Evolutionary conservation across 371 early-diverging fungal genomes (phyloP), one percentile per base, ranked within the genome.

Genomic region (Lichtheimia hyalospora): DNA sequence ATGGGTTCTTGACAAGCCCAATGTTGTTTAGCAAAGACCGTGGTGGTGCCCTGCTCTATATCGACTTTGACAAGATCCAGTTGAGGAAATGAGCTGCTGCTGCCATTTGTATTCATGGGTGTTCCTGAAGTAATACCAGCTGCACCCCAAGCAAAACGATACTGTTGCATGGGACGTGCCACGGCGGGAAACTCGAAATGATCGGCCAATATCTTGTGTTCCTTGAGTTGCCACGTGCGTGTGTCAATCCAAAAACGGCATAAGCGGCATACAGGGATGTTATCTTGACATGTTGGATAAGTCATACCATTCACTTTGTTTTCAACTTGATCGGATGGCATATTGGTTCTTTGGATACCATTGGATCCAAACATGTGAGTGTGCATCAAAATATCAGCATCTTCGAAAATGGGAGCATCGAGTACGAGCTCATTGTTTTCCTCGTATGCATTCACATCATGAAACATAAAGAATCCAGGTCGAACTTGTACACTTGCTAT

Each of bases 1-100:
- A 89, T 79, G 0, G 89, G 87, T 42, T 87, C 86, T 21, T 82
- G 77, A 18, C 86, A 85, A 3, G 67, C 64, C 39, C 72, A 84
- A 0, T 80, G 78, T 12, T 71, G 70, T 42, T 70, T 39, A 25
- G 24, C 13, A 57, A 58, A 52, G n/a, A 59, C 42, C 43, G 28
- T 57, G 24, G 13, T 51, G 58, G 12, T 52, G 4, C 61, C 64
- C 20, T 50, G 64, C 5, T 69, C 50, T 14, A 77, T 18, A 55
- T 82, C 74, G 4, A 84, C 66, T 52, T 83, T 83, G 63, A 82
- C 66, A 28, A 84, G 61, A 0, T 66, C 34, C 34, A 34, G 0
- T 34, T 34, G 34, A 1, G 34, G 34, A 8, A 86, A 4, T 74
- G 64, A 63, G 73, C 85, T 14, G 62, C 85, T 14, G 62, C 67